phyloP scores from a whole-genome alignment of 2,329 filamentous ascomycete species.

The Sarocladiaceae sp. region DNA sequence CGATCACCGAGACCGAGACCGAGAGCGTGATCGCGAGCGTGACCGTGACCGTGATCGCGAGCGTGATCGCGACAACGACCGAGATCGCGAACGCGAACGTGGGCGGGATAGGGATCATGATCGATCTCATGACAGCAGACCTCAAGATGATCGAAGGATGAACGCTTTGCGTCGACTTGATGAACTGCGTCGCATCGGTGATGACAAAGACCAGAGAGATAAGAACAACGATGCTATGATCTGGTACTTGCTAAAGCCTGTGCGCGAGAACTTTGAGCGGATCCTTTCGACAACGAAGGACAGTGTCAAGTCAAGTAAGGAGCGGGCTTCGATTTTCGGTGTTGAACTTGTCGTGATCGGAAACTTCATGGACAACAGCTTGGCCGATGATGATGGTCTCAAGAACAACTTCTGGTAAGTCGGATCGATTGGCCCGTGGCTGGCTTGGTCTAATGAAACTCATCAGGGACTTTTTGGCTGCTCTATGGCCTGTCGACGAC shows the following conservation, averaged over 20 bases:
- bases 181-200: conserved; percentile 38
- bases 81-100: conserved; percentile 8
- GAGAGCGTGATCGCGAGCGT: conserved; percentile 11
- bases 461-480: conserved; percentile 37
- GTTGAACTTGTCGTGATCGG: conserved; percentile 56
- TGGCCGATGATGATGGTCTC: conserved; percentile 32
- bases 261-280: conserved; percentile 52
- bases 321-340: conserved; percentile 56
- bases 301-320: conserved; percentile 55
- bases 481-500: conserved; percentile 40
- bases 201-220: conserved; percentile 43
- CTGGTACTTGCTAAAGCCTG: conserved; percentile 48
- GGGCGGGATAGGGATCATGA: conserved; percentile 20
- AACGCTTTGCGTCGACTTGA: conserved; percentile 34
- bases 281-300: conserved; percentile 57
- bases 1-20: conserved; percentile 24
- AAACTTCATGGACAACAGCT: conserved; percentile 48
- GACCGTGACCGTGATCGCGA: conserved; percentile 16
- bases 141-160: conserved; percentile 33
- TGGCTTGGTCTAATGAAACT: conserved; percentile 15
- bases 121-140: conserved; percentile 20
- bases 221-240: conserved; percentile 40
- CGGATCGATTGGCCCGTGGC: not conserved
- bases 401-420: conserved; percentile 37
- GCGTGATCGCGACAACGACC: conserved; percentile 15